Conservation (phyloP, 2,329 filamentous ascomycete genomes). For the Penicillium sp. region DNA sequence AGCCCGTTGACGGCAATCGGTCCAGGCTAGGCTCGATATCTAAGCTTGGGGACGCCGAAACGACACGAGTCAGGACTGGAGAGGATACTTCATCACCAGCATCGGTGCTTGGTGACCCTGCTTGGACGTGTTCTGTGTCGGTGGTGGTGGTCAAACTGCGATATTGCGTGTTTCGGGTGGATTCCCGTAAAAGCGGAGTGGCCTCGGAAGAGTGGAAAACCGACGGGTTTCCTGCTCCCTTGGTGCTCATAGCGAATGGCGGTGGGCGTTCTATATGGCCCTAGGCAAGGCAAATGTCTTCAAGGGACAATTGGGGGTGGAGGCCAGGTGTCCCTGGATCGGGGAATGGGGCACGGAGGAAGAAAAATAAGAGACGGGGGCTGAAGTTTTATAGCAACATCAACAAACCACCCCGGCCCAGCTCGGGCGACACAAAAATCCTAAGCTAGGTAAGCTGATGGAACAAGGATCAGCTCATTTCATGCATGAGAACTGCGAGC, state of each 20-base stretch:
- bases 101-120: constrained; percentile 2
- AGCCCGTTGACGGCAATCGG: constrained; percentile 17
- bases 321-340: no score
- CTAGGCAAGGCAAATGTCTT: not conserved
- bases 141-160: constrained; percentile 2
- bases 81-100: constrained; percentile 21
- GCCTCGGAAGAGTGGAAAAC: constrained; percentile 12
- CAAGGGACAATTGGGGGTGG: no score
- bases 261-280: not conserved
- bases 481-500: no score
- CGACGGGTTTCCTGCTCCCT: not conserved
- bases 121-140: constrained; percentile 10
- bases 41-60: constrained; percentile 28
- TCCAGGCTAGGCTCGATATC: constrained; percentile 30
- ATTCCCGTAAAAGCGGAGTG: constrained; percentile 18
- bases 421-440: no score
- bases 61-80: constrained; percentile 24
- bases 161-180: constrained; percentile 11
- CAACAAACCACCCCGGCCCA: no score
- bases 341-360: no score
- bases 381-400: no score
- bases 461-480: no score
- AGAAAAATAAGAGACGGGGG: no score
- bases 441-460: no score
- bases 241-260: constrained; percentile 1